Conservation (phyloP, 192 early-diverging fungal species). For the Radiomyces spectabilis region DNA sequence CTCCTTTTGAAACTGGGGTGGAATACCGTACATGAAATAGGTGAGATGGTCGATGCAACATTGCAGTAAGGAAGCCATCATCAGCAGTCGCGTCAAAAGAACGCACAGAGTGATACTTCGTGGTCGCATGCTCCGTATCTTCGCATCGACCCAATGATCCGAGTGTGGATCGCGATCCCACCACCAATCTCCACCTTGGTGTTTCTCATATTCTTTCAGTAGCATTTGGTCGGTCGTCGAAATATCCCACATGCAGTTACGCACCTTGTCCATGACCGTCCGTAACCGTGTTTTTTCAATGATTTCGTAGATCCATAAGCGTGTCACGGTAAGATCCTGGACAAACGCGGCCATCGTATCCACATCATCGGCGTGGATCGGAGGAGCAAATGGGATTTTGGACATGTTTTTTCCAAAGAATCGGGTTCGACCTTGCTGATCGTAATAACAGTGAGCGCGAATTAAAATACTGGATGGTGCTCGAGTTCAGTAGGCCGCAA, state of each 20-base stretch:
- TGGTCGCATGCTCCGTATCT: background rate
- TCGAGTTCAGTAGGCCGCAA: conserved; percentile 36
- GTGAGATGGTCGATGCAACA: conserved; percentile 45
- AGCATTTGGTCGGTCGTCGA: background rate
- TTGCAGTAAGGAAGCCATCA: conserved; percentile 31
- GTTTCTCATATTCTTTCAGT: background rate
- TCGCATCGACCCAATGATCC: background rate
- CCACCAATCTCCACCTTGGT: background rate
- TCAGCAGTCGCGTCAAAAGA: conserved; percentile 7
- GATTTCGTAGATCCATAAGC: conserved; percentile 10
- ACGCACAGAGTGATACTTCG: background rate
- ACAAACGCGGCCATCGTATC: conserved; percentile 8
- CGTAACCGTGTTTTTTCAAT: background rate
- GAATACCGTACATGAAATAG: conserved; percentile 42
- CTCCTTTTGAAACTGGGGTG: conserved; percentile 27
- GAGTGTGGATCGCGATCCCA: background rate
- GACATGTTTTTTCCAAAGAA: conserved; percentile 54
- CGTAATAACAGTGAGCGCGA: conserved; percentile 40
- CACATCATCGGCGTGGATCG: background rate
- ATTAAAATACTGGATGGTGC: conserved; percentile 40
- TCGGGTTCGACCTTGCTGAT: conserved; percentile 47
- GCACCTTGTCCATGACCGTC: conserved; percentile 10
- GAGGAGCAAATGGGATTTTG: conserved; percentile 39
- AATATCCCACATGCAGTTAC: conserved; percentile 16
- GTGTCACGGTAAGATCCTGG: background rate